These are phyloP conservation scores for Backusella mclennaniae DNA, from an alignment of 192 early-diverging fungal species.

Conservation along the genomic window DNA sequence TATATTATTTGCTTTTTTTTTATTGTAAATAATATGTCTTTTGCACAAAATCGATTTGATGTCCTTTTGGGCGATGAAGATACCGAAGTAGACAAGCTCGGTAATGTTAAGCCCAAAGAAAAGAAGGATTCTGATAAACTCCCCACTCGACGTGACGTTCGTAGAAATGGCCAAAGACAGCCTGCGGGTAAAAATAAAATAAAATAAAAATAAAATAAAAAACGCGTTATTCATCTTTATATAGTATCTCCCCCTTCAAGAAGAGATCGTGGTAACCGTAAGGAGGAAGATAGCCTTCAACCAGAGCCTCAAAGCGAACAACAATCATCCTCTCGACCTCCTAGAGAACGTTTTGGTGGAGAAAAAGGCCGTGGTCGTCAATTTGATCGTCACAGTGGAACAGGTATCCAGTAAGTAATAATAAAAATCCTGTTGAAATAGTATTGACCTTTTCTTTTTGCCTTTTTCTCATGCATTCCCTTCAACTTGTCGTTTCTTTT, in stretches of 20 bases:
- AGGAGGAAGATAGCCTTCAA: not conserved
- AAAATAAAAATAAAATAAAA: not conserved
- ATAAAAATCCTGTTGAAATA: not conserved
- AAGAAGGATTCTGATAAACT: not conserved
- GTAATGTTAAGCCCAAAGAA: constrained; percentile 7
- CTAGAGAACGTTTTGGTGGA: not conserved
- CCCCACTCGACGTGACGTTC: constrained; percentile 12
- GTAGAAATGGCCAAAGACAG: constrained; percentile 5
- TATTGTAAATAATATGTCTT: constrained; percentile 1
- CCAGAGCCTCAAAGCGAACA: too few relatives aligned
- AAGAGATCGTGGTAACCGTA: constrained; percentile 13
- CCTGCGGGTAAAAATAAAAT: constrained; percentile 6
- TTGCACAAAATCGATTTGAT: constrained; percentile 5
- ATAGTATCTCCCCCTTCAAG: constrained; percentile 15
- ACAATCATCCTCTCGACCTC: not conserved
- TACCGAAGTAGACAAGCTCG: constrained; percentile 7
- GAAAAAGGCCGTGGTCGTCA: constrained; percentile 39
- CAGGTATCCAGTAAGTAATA: constrained; percentile 49
- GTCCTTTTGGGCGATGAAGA: constrained; percentile 13
- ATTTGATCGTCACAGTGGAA: constrained; percentile 83
- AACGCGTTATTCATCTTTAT: not conserved
- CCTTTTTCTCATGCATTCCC: not conserved
- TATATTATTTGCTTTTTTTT: not conserved
- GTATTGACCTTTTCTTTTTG: not conserved
- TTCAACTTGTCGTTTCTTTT: not conserved